A percentile compares a stretch with the other conserved stretches of the same genome.
These are phyloP conservation scores for Nymphaea thermarum DNA, from an alignment of 164 flowering plant genomes.

Conservation along the genomic window DNA sequence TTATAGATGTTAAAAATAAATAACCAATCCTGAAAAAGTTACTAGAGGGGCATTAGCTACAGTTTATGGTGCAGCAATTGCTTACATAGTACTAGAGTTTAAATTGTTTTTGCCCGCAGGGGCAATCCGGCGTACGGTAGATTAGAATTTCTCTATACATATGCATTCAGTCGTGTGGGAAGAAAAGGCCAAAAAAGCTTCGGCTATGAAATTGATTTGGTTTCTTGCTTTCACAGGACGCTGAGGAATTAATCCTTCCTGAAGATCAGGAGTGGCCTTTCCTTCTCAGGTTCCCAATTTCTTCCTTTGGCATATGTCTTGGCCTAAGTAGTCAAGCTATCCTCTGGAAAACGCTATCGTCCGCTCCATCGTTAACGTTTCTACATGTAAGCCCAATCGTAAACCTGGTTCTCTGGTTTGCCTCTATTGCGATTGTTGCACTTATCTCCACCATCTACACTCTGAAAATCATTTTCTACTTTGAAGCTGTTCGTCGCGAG, in stretches of 20 bases:
- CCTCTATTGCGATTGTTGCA: conserved; percentile 33
- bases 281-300: conserved; percentile 17
- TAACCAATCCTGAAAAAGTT: no score
- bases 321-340: conserved; percentile 91
- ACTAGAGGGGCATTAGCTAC: no score
- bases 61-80: no score
- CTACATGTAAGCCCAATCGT: conserved; percentile 40
- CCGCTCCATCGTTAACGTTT: conserved; percentile 49
- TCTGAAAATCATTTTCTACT: conserved; percentile 54
- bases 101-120: no score
- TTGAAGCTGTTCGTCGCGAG: conserved; percentile 84
- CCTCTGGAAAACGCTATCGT: conserved; percentile 72
- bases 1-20: no score
- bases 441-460: conserved; percentile 31
- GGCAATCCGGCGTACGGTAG: no score
- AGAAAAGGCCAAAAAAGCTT: no score
- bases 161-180: no score
- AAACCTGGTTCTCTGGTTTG: conserved; percentile 60
- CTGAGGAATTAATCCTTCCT: conserved; percentile 70
- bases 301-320: conserved; percentile 17
- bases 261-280: conserved; percentile 78
- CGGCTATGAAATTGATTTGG: background rate
- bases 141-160: no score
- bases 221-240: conserved; percentile 29
- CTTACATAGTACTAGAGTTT: no score